Percentiles rank a stretch among this genome's conserved stretches.
Evolutionary conservation across 2,329 filamentous ascomycete genomes (phyloP).

Genomic region (Lecanicillium sp.): DNA sequence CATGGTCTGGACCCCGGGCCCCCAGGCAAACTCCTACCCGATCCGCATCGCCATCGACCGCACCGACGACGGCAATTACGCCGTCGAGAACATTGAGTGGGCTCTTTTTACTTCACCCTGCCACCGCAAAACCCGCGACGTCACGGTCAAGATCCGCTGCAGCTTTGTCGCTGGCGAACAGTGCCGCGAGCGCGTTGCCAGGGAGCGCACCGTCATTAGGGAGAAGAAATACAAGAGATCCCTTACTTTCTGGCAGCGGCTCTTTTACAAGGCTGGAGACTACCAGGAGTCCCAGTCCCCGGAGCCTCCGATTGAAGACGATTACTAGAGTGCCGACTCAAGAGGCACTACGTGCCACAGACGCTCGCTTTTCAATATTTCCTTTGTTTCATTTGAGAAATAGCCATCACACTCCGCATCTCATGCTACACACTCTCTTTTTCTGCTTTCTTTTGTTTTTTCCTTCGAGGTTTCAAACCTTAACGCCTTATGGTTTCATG

Average conservation of each 20-base stretch:
- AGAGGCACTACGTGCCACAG: neutral
- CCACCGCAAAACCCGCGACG: neutral
- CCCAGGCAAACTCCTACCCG: neutral
- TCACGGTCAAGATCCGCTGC: neutral
- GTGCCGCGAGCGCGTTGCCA: conserved; percentile 15
- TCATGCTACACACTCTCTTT: neutral
- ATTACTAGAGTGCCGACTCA: neutral
- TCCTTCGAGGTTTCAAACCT: too few relatives aligned
- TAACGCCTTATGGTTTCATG: too few relatives aligned
- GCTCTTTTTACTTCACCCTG: neutral
- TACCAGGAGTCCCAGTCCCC: too few relatives aligned
- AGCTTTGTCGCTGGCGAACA: neutral
- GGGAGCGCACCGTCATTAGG: neutral
- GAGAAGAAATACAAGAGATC: neutral
- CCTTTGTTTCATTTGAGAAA: neutral
- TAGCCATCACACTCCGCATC: too few relatives aligned
- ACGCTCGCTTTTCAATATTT: neutral
- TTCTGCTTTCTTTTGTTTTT: neutral
- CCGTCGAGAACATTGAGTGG: neutral
- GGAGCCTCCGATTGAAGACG: too few relatives aligned
- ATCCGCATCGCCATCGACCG: neutral
- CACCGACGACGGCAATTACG: neutral
- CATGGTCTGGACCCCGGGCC: neutral
- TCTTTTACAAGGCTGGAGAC: neutral
- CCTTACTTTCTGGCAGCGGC: neutral